Conservation (phyloP, 1,284 basidiomycete genomes). For the Trichosporon sp. region DNA sequence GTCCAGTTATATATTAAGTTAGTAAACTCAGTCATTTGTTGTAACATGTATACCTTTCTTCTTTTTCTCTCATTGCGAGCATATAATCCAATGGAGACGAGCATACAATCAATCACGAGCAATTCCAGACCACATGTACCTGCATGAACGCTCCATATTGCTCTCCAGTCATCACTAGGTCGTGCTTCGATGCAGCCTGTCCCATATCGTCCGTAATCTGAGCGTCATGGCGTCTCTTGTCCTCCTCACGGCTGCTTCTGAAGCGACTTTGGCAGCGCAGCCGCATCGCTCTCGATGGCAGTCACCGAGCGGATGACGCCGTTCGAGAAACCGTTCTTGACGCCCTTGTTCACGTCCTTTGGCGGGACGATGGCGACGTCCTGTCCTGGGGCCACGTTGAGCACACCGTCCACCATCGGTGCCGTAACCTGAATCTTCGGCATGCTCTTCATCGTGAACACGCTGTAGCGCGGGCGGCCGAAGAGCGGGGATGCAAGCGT, state of each 20-base stretch:
- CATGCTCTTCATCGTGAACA: neutral
- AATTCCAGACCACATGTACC: too few species aligned
- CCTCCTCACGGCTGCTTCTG: neutral
- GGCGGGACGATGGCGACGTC: neutral
- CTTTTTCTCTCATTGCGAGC: too few species aligned
- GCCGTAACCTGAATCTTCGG: neutral
- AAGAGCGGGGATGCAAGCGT: constrained; percentile 4
- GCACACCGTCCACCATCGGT: neutral
- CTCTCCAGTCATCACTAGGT: neutral
- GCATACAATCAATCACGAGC: too few species aligned
- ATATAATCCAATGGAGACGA: too few species aligned
- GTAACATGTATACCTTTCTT: too few species aligned
- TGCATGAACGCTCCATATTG: too few species aligned
- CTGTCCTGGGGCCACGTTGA: neutral
- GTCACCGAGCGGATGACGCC: neutral
- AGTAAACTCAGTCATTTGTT: too few species aligned
- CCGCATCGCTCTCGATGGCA: neutral
- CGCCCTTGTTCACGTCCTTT: neutral
- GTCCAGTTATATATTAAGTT: too few species aligned
- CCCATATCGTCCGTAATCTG: neutral
- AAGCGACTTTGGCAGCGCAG: neutral
- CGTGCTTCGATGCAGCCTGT: neutral
- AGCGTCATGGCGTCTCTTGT: neutral
- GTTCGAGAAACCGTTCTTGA: neutral
- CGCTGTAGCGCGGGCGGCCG: neutral